A percentile compares a stretch with the other conserved stretches of the same genome.
Evolutionary conservation across 2,329 filamentous ascomycete species (phyloP).

Genomic region (Chalara sp.): DNA sequence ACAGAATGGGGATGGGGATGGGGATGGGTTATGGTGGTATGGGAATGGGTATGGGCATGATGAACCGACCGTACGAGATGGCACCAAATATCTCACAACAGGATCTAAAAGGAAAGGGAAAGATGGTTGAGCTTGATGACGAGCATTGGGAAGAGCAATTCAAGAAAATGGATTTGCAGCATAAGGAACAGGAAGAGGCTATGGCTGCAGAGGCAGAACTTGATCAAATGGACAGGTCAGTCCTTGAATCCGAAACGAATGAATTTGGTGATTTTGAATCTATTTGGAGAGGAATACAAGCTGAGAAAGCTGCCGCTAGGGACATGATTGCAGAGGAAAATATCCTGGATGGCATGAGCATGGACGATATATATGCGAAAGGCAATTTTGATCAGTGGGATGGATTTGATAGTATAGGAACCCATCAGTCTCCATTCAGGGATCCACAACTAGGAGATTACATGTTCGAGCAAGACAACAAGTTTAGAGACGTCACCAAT

Average conservation of each 20-base stretch:
- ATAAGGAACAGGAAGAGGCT: conserved; percentile 37
- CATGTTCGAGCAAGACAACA: conserved; percentile 90
- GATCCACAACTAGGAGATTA: conserved; percentile 84
- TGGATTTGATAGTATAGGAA: conserved; percentile 62
- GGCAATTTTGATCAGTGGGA: conserved; percentile 78
- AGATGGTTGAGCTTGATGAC: conserved; percentile 91
- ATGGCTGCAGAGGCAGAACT: conserved; percentile 53
- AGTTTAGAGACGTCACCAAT: conserved; percentile 73
- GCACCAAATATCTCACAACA: conserved; percentile 36
- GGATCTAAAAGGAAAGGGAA: conserved; percentile 72
- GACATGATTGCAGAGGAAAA: conserved; percentile 63
- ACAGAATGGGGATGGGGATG: conserved; percentile 31
- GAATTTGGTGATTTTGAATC: conserved; percentile 85
- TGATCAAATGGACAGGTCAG: conserved; percentile 82
- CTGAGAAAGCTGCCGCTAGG: conserved; percentile 63
- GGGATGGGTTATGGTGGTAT: conserved; percentile 47
- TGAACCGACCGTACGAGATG: conserved; percentile 35
- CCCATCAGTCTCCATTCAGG: conserved; percentile 53
- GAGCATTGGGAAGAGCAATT: conserved; percentile 96
- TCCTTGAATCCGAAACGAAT: conserved; percentile 63
- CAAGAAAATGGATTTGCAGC: conserved; percentile 70
- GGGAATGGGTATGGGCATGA: conserved; percentile 47
- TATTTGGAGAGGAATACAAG: conserved; percentile 78
- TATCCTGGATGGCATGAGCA: conserved; percentile 51
- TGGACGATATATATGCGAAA: conserved; percentile 41